A percentile compares a stretch with the other conserved stretches of the same genome.
Evolutionary conservation across 805 yeast genomes (phyloP).

Genomic region (Tetrapisispora arboricola): DNA sequence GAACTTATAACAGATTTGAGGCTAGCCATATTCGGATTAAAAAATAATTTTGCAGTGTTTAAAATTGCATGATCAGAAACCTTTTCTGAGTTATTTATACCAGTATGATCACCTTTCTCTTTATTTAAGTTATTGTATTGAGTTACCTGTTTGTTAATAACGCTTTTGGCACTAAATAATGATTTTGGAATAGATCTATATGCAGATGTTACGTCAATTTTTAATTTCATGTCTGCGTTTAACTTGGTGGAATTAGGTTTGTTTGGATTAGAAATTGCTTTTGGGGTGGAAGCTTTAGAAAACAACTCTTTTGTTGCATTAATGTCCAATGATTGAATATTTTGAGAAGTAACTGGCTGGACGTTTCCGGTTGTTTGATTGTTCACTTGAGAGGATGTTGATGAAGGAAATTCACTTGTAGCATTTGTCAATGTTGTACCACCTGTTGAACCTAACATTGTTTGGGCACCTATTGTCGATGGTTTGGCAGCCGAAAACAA

Average conservation of each 20-base stretch:
- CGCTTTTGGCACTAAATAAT: constrained; percentile 29
- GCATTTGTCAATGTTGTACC: constrained; percentile 1
- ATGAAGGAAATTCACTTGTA: not conserved
- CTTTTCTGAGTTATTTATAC: not conserved
- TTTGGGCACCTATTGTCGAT: constrained; percentile 13
- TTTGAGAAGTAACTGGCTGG: constrained; percentile 20
- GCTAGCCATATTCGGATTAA: constrained; percentile 25
- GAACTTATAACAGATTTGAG: constrained; percentile 22
- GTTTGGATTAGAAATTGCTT: constrained; percentile 29
- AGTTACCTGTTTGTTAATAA: not conserved
- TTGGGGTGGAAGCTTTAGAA: constrained; percentile 26
- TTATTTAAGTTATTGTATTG: not conserved
- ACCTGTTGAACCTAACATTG: not conserved
- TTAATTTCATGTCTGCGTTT: constrained; percentile 41
- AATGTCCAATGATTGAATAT: not conserved
- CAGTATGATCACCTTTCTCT: not conserved
- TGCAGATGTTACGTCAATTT: constrained; percentile 48
- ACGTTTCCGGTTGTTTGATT: constrained; percentile 31
- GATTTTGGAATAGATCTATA: constrained; percentile 60
- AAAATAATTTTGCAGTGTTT: constrained; percentile 11
- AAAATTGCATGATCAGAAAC: constrained; percentile 6
- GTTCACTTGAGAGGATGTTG: not conserved
- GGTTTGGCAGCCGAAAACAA: constrained; percentile 29
- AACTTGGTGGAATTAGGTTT: constrained; percentile 42
- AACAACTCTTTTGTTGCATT: constrained; percentile 26